Evolutionary conservation across 2,329 filamentous ascomycete genomes (phyloP).

Genomic region (Sporothrix brunneoviolacea): DNA sequence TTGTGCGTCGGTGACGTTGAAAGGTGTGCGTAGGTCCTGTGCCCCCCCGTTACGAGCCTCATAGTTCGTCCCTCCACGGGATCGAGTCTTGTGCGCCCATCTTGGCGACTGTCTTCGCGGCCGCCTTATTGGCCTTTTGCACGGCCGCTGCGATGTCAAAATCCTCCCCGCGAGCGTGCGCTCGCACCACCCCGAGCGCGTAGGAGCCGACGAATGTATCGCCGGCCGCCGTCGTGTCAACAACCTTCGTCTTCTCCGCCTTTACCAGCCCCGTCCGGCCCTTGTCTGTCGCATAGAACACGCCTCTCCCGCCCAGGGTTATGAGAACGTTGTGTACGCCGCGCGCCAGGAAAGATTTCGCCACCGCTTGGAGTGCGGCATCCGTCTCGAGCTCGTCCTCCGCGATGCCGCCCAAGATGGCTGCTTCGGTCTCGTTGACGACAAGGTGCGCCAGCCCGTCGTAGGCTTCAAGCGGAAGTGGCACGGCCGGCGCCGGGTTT

Average conservation of each 20-base stretch:
- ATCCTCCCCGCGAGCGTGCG: constrained; percentile 6
- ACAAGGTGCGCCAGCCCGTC: constrained; percentile 56
- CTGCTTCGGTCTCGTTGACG: constrained; percentile 66
- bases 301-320: constrained; percentile 73
- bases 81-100: constrained; percentile 59
- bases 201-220: constrained; percentile 92
- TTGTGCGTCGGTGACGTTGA: too few species aligned
- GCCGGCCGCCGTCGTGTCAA: constrained; percentile 89
- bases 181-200: constrained; percentile 59
- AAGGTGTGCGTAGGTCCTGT: background rate
- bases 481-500: constrained; percentile 59
- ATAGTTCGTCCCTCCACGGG: constrained; percentile 51
- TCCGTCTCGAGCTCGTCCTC: too few species aligned
- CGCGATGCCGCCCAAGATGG: constrained; percentile 44
- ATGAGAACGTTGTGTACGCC: constrained; percentile 74
- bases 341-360: constrained; percentile 46
- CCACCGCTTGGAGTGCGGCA: constrained; percentile 24
- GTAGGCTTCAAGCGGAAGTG: constrained; percentile 53
- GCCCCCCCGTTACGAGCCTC: background rate
- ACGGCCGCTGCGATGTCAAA: constrained; percentile 50
- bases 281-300: constrained; percentile 51
- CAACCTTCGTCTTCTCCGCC: constrained; percentile 65
- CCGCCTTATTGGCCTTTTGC: constrained; percentile 52
- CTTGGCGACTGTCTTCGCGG: constrained; percentile 57
- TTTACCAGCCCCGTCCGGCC: constrained; percentile 41